These are phyloP conservation scores for Fusarium chlamydosporum DNA, from an alignment of 2,329 filamentous ascomycete species.

Conservation along the genomic window DNA sequence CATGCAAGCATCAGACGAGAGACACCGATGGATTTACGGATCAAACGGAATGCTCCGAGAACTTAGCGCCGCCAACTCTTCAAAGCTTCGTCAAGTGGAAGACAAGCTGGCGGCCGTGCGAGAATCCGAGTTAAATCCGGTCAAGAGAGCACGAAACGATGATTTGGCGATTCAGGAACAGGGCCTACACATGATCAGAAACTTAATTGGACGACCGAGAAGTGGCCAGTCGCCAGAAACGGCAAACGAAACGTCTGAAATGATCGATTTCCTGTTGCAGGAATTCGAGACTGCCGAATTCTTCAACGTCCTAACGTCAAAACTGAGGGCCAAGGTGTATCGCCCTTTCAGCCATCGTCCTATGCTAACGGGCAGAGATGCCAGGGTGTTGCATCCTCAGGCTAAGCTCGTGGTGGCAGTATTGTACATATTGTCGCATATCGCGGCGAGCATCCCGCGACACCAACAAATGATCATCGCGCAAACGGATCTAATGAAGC, in stretches of 20 bases:
- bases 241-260: conserved; percentile 69
- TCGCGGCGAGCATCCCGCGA: conserved; percentile 83
- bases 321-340: conserved; percentile 75
- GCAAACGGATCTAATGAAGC: conserved; percentile 81
- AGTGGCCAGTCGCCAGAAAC: conserved; percentile 65
- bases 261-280: conserved; percentile 88
- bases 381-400: conserved; percentile 69
- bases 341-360: conserved; percentile 66
- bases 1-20: conserved; percentile 65
- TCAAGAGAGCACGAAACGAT: conserved; percentile 78
- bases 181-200: conserved; percentile 88
- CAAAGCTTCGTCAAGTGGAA: conserved; percentile 65
- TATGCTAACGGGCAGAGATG: conserved; percentile 55
- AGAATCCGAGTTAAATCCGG: conserved; percentile 77
- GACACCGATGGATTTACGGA: conserved; percentile 56
- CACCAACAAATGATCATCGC: conserved; percentile 84
- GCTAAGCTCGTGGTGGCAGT: conserved; percentile 82
- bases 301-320: conserved; percentile 84
- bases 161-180: conserved; percentile 92
- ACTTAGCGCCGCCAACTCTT: conserved; percentile 56
- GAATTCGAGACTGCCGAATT: conserved; percentile 79
- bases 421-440: conserved; percentile 86
- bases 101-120: conserved; percentile 66
- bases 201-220: conserved; percentile 78
- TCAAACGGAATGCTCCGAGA: conserved; percentile 53